A percentile compares a stretch with the other conserved stretches of the same genome.
phyloP scores from a whole-genome alignment of 2,329 filamentous ascomycete species.

The Fusarium graminum region DNA sequence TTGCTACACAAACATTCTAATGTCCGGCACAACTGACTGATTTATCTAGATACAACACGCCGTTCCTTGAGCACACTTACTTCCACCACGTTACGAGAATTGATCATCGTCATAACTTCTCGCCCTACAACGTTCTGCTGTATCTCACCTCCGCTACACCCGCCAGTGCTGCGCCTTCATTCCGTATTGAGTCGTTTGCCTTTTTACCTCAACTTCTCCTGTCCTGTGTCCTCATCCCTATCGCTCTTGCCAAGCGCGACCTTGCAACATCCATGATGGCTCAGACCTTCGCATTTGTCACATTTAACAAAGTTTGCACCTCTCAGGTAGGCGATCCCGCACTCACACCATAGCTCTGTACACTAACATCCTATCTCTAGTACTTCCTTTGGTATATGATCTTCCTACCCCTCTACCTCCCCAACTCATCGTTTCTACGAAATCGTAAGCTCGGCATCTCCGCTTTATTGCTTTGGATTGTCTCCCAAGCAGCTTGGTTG shows the following conservation, averaged over 20 bases:
- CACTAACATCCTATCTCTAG: slow-evolving; percentile 60
- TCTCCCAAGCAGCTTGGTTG: slow-evolving; percentile 80
- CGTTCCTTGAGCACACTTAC: slow-evolving; percentile 91
- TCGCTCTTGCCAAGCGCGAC: slow-evolving; percentile 83
- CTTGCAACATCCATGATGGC: slow-evolving; percentile 88
- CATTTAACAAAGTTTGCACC: slow-evolving; percentile 99
- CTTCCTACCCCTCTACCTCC: slow-evolving; percentile 91
- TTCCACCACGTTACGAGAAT: slow-evolving; percentile 92
- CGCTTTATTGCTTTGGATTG: slow-evolving; percentile 79
- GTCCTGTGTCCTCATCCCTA: slow-evolving; percentile 79
- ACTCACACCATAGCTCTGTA: neutral
- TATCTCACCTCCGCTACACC: slow-evolving; percentile 82
- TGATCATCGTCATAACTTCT: slow-evolving; percentile 99
- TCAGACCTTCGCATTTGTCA: slow-evolving; percentile 96
- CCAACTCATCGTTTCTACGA: slow-evolving; percentile 77
- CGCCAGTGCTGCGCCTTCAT: slow-evolving; percentile 50
- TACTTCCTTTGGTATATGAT: slow-evolving; percentile 99
- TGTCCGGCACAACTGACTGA: slow-evolving; percentile 2
- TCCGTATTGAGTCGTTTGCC: slow-evolving; percentile 80
- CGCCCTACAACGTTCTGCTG: slow-evolving; percentile 91
- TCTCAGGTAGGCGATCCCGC: slow-evolving; percentile 78
- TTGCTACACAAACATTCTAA: neutral
- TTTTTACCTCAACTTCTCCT: slow-evolving; percentile 91
- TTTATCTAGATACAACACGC: slow-evolving; percentile 74
- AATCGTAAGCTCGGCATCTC: slow-evolving; percentile 71